A percentile compares a stretch with the other conserved stretches of the same genome.
Evolutionary conservation across 2,329 filamentous ascomycete species (phyloP).

Genomic region (Graphiopsis chlorocephala): DNA sequence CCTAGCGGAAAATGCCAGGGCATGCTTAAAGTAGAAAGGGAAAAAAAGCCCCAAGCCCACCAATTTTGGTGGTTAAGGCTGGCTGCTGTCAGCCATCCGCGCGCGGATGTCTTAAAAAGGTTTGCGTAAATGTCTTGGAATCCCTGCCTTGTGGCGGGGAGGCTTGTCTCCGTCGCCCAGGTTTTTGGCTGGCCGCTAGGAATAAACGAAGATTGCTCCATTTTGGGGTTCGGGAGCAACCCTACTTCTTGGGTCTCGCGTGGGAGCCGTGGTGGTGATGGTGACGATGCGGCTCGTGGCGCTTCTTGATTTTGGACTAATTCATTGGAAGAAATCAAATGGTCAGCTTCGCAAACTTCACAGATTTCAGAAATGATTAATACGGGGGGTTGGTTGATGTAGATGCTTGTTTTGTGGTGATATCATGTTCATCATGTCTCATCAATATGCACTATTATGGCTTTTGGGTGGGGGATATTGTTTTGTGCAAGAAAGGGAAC

Average conservation of each 20-base stretch:
- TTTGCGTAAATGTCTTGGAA: not conserved
- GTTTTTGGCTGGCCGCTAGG: not conserved
- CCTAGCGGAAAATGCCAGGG: not conserved
- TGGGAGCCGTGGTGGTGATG: constrained; percentile 11
- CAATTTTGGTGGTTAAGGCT: not conserved
- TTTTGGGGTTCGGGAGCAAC: not conserved
- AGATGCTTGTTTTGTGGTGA: not conserved
- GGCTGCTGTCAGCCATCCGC: not conserved
- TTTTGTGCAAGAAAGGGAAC: constrained; percentile 5
- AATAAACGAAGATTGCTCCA: not conserved
- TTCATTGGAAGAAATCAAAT: not conserved
- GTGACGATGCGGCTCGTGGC: constrained; percentile 5
- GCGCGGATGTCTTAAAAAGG: not conserved
- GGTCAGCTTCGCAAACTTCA: constrained; percentile 1
- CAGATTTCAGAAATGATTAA: not conserved
- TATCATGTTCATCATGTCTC: constrained; percentile 15
- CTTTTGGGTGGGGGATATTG: not conserved
- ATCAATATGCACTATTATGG: constrained; percentile 11
- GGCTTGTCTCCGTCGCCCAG: not conserved
- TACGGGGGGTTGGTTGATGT: not conserved
- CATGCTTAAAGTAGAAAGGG: not conserved
- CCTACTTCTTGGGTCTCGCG: not conserved
- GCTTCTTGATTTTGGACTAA: constrained; percentile 1
- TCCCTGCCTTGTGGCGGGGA: not conserved
- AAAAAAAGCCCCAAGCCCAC: not conserved